Percentiles rank a stretch among this genome's conserved stretches.
Conservation (phyloP, 768 basidiomycete genomes). For the Mycena galopus region DNA sequence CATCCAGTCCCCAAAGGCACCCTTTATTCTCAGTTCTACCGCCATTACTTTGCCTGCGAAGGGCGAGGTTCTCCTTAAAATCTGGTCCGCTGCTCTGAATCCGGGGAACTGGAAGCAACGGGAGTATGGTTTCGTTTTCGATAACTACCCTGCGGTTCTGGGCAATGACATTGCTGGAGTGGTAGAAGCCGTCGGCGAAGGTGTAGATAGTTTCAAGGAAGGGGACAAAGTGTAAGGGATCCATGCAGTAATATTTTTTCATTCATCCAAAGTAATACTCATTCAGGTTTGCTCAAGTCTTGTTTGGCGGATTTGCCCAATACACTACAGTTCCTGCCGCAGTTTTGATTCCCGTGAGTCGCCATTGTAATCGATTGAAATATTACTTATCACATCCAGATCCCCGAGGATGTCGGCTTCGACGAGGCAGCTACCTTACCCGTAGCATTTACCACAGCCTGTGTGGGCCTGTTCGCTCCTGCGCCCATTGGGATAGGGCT, state of each 20-base stretch:
- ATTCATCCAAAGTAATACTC: background rate
- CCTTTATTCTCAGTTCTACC: conserved; percentile 4
- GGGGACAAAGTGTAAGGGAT: conserved; percentile 47
- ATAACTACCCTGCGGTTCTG: conserved; percentile 47
- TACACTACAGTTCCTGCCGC: background rate
- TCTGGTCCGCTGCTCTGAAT: conserved; percentile 47
- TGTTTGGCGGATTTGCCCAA: conserved; percentile 16
- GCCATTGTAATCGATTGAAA: background rate
- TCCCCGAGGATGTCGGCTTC: conserved; percentile 23
- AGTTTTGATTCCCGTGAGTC: background rate
- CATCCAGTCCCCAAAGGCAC: conserved; percentile 10
- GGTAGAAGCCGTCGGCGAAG: conserved; percentile 47
- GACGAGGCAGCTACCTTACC: conserved; percentile 30
- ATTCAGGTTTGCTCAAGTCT: background rate
- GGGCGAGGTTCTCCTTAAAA: conserved; percentile 25
- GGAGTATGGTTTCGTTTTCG: conserved; percentile 35
- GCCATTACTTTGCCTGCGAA: conserved; percentile 1
- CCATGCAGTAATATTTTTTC: background rate
- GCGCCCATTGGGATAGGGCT: conserved; percentile 30
- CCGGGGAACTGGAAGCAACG: conserved; percentile 50
- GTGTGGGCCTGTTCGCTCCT: conserved; percentile 28
- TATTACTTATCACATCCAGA: conserved; percentile 1
- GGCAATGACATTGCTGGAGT: conserved; percentile 53
- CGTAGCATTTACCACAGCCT: conserved; percentile 19
- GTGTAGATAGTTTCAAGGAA: conserved; percentile 44